phyloP scores from a whole-genome alignment of 2,329 filamentous ascomycete species.

The Colletotrichum agaves region DNA sequence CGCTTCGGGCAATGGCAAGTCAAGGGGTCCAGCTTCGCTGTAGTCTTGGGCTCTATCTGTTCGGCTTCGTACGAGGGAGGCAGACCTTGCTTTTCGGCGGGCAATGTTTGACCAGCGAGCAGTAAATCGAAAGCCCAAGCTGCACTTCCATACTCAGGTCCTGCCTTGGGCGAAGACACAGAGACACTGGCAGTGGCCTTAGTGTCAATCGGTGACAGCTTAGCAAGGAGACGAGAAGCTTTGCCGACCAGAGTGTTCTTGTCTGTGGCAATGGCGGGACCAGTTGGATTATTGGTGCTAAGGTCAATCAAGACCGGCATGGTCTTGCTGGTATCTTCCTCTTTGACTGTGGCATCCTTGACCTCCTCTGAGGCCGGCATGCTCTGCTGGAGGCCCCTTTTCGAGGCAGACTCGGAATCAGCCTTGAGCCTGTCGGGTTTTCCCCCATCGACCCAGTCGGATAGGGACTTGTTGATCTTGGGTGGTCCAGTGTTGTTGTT shows the following conservation, averaged over 20 bases:
- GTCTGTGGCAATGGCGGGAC: background rate
- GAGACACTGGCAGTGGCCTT: background rate
- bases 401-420: background rate
- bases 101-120: too few species aligned
- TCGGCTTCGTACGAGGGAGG: too few species aligned
- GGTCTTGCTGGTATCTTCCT: too few species aligned
- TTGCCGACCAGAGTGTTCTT: background rate
- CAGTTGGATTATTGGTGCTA: background rate
- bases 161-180: too few species aligned
- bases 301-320: background rate
- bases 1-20: constrained; percentile 15
- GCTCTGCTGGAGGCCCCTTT: too few species aligned
- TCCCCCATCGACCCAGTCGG: background rate
- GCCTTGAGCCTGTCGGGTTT: background rate
- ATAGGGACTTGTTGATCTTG: background rate
- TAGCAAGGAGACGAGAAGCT: background rate
- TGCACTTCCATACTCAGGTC: too few species aligned
- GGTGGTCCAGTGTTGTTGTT: background rate
- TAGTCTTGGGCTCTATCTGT: too few species aligned
- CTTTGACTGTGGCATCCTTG: too few species aligned
- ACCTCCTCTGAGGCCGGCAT: too few species aligned
- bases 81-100: too few species aligned
- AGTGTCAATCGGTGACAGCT: background rate
- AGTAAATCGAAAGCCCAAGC: too few species aligned
- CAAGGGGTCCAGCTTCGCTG: background rate